These are phyloP conservation scores for Vairimorpha apis DNA, from an alignment of 371 early-diverging fungal genomes.

Conservation along the genomic window DNA sequence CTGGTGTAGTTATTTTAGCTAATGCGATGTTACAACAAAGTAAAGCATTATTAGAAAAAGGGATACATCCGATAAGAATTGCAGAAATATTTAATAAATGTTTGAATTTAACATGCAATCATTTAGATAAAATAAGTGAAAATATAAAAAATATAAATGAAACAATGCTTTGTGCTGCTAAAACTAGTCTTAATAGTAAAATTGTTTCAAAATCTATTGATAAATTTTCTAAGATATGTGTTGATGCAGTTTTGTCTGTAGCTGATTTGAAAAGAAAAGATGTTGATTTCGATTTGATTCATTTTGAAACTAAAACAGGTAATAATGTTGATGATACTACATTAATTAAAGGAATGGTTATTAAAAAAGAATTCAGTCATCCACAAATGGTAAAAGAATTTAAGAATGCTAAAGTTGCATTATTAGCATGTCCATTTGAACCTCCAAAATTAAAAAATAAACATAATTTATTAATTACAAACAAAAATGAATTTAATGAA, in stretches of 20 bases:
- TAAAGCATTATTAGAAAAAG: slow-evolving; percentile 81
- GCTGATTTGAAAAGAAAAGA: slow-evolving; percentile 94
- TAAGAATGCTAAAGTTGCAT: slow-evolving; percentile 86
- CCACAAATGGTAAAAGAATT: slow-evolving; percentile 96
- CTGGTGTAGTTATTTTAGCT: slow-evolving; percentile 95
- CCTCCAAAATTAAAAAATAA: slow-evolving; percentile 99
- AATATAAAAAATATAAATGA: slow-evolving; percentile 59
- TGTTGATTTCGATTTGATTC: slow-evolving; percentile 97
- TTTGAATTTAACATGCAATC: slow-evolving; percentile 77
- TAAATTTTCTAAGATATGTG: slow-evolving; percentile 67
- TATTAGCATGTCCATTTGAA: slow-evolving; percentile 98
- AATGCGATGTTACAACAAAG: slow-evolving; percentile 92
- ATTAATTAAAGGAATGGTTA: slow-evolving; percentile 88
- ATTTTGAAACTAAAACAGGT: slow-evolving; percentile 93
- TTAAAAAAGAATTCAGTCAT: slow-evolving; percentile 98
- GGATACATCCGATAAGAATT: slow-evolving; percentile 96
- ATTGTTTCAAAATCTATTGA: slow-evolving; percentile 87
- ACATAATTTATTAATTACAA: slow-evolving; percentile 91
- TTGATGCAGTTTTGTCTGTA: slow-evolving; percentile 88
- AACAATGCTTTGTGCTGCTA: slow-evolving; percentile 80
- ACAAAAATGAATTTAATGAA: slow-evolving; percentile 89
- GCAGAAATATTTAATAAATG: slow-evolving; percentile 95
- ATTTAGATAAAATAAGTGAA: slow-evolving; percentile 81
- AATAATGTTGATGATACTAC: slow-evolving; percentile 81
- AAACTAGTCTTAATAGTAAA: slow-evolving; percentile 90